Conservation (phyloP, 805 yeast genomes). For the Cyberlindnera suaveolens region DNA sequence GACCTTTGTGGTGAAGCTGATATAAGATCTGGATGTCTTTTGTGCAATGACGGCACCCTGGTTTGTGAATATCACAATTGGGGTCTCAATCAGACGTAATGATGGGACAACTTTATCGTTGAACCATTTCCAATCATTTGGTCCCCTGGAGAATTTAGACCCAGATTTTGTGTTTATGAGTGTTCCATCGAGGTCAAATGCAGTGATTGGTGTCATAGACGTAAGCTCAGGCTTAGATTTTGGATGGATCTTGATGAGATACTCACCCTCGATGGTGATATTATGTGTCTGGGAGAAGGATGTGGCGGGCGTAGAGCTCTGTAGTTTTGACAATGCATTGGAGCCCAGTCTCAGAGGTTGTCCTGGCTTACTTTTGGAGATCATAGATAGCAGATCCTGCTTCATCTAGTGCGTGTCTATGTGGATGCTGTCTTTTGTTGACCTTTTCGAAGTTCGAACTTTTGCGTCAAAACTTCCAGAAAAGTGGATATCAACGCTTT, state of each 20-base stretch:
- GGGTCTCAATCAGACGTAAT: slow-evolving; percentile 4
- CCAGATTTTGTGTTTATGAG: slow-evolving; percentile 63
- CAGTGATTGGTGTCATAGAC: slow-evolving; percentile 36
- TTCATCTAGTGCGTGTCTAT: slow-evolving; percentile 2
- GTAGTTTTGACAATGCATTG: not conserved
- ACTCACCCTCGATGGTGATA: slow-evolving; percentile 31
- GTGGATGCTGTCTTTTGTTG: not conserved
- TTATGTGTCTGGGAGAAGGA: slow-evolving; percentile 20
- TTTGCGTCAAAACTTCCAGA: not conserved
- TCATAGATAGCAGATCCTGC: slow-evolving; percentile 11
- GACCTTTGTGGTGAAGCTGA: slow-evolving; percentile 37
- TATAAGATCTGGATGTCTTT: slow-evolving; percentile 28
- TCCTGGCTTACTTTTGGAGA: slow-evolving; percentile 7
- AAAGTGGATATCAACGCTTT: not conserved
- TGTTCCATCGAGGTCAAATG: slow-evolving; percentile 86
- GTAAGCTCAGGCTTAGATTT: slow-evolving; percentile 1
- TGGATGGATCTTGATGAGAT: slow-evolving; percentile 39
- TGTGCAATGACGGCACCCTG: slow-evolving; percentile 65
- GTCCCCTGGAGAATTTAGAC: slow-evolving; percentile 44
- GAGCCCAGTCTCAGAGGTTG: not conserved
- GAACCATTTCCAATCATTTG: slow-evolving; percentile 74
- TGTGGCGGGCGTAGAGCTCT: not conserved
- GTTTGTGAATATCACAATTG: slow-evolving; percentile 72
- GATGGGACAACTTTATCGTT: slow-evolving; percentile 24
- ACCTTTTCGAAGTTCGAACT: not conserved